phyloP scores from a whole-genome alignment of 106 monocot species.

The Phalaenopsis aphrodite region DNA sequence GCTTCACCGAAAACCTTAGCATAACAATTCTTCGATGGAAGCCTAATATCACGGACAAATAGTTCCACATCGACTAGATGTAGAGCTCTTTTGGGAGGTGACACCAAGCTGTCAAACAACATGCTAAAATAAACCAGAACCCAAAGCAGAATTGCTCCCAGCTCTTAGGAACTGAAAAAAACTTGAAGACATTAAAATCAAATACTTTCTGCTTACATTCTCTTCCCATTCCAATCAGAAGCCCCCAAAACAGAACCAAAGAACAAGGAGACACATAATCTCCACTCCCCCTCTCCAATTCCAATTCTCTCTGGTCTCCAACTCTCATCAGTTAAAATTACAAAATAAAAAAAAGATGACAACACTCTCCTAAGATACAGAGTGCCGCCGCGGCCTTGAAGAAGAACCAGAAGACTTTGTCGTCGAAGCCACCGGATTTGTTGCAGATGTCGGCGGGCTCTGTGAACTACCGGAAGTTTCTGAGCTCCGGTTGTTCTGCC shows the following conservation, averaged over 20 bases:
- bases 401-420: slow-evolving; percentile 50
- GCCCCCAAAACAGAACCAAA: neutral
- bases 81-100: too few species aligned
- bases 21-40: too few species aligned
- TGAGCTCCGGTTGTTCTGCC: slow-evolving; percentile 37
- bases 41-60: too few species aligned
- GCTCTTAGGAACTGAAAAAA: too few species aligned
- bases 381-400: slow-evolving; percentile 57
- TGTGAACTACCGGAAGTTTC: slow-evolving; percentile 74
- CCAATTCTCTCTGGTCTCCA: neutral
- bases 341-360: neutral
- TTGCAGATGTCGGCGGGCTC: slow-evolving; percentile 52
- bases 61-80: too few species aligned
- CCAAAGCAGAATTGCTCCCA: too few species aligned
- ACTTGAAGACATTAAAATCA: too few species aligned
- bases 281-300: neutral
- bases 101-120: too few species aligned
- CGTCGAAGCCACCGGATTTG: slow-evolving; percentile 12
- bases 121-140: too few species aligned
- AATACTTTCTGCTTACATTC: neutral
- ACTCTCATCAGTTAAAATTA: neutral
- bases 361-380: slow-evolving; percentile 48
- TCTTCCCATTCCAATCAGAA: neutral
- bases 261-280: neutral
- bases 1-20: too few species aligned